Percentiles rank a stretch among this genome's conserved stretches.
Conservation (phyloP, 345 rosid species). For the Brassica incana region DNA sequence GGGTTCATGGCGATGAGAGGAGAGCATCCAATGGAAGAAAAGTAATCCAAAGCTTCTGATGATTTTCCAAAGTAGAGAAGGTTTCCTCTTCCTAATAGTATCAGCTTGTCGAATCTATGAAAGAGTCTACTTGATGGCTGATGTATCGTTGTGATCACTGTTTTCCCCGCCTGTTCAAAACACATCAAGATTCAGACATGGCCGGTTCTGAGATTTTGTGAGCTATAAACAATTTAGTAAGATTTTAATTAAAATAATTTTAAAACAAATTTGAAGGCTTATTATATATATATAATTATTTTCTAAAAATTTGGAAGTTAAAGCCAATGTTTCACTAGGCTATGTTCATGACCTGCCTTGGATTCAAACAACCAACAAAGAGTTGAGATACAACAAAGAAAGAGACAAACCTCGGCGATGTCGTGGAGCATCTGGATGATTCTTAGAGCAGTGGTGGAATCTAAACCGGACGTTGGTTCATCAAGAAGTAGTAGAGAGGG, state of each 20-base stretch:
- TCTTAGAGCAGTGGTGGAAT: constrained; percentile 92
- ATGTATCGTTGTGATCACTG: constrained; percentile 89
- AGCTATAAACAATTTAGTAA: too few relatives aligned
- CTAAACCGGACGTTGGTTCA: constrained; percentile 98
- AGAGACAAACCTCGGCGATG: constrained; percentile 66
- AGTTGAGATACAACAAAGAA: not conserved
- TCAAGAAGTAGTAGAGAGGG: constrained; percentile 96
- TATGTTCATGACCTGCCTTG: too few relatives aligned
- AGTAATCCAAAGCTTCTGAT: constrained; percentile 75
- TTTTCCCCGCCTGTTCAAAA: constrained; percentile 73
- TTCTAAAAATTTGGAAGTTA: too few relatives aligned
- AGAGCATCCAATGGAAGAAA: constrained; percentile 85
- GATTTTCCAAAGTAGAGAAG: constrained; percentile 93
- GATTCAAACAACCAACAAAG: not conserved
- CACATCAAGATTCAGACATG: constrained; percentile 12
- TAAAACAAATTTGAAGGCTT: too few relatives aligned
- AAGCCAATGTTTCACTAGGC: too few relatives aligned
- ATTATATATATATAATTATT: too few relatives aligned
- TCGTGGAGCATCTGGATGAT: constrained; percentile 79
- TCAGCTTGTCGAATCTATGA: constrained; percentile 89
- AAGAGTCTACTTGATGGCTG: constrained; percentile 97
- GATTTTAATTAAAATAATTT: too few relatives aligned
- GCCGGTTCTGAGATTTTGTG: too few relatives aligned
- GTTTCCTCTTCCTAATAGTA: constrained; percentile 92
- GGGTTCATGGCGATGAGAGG: constrained; percentile 96